phyloP scores from a whole-genome alignment of 1,284 basidiomycete species.

The Leccinum fallax region DNA sequence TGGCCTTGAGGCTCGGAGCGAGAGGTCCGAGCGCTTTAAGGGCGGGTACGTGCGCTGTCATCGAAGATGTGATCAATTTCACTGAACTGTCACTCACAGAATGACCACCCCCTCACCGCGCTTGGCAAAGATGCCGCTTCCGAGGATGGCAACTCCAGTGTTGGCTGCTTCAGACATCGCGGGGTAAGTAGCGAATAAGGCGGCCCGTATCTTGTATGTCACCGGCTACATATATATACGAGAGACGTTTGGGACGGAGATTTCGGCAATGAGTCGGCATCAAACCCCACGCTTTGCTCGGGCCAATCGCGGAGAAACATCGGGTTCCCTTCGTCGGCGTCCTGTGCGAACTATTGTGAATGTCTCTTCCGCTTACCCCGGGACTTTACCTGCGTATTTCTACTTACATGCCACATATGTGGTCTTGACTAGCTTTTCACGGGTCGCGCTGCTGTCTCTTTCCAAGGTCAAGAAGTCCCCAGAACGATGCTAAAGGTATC shows the following conservation, averaged over 20 bases:
- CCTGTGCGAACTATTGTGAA: conserved; percentile 13
- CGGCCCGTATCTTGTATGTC: neutral
- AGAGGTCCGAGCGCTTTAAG: conserved; percentile 52
- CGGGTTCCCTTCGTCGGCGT: neutral
- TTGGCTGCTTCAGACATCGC: conserved; percentile 28
- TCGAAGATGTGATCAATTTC: conserved; percentile 7
- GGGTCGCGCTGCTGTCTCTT: neutral
- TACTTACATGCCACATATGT: no score
- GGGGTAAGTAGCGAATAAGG: neutral
- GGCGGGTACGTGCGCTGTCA: conserved; percentile 72
- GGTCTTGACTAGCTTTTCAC: no score
- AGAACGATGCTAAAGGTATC: no score
- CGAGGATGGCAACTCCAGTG: conserved; percentile 64
- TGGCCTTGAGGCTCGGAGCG: conserved; percentile 56
- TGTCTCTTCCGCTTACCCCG: neutral
- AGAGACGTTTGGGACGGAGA: neutral
- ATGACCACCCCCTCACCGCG: conserved; percentile 49
- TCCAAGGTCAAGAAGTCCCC: neutral
- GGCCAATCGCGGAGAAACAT: conserved; percentile 2
- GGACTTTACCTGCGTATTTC: neutral
- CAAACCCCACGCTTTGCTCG: neutral
- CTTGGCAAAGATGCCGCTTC: conserved; percentile 73
- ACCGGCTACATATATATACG: neutral
- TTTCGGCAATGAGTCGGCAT: no score
- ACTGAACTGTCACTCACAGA: conserved; percentile 33